Evolutionary conservation across 2,329 filamentous ascomycete species (phyloP).

Genomic region (Biscogniauxia sp.): DNA sequence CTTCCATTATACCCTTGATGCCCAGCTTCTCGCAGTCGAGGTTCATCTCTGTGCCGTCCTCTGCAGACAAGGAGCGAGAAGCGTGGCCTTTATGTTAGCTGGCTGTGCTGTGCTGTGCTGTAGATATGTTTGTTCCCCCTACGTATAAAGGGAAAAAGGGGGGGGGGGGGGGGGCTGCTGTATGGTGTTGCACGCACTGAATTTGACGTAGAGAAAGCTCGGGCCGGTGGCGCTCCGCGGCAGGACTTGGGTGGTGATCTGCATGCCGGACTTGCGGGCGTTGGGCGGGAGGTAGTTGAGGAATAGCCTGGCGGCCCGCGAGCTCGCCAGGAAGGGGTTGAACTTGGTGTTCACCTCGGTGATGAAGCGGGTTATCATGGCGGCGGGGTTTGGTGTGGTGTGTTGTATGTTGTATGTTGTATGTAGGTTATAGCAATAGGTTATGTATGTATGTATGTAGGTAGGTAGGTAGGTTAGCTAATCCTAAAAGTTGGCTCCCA

Average conservation of each 20-base stretch:
- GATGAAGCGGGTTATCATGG: constrained; percentile 82
- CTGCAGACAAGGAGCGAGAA: constrained; percentile 42
- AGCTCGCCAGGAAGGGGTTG: constrained; percentile 81
- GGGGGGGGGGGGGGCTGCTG: no score
- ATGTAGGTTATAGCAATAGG: no score
- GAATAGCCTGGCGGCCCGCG: constrained; percentile 83
- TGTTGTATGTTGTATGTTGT: no score
- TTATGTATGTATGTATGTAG: no score
- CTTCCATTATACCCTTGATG: constrained; percentile 82
- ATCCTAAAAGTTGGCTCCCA: neutral
- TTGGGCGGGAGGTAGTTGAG: constrained; percentile 80
- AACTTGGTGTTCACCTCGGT: constrained; percentile 85
- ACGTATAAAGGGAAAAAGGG: neutral
- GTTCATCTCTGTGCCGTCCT: constrained; percentile 89
- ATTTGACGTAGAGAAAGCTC: constrained; percentile 73
- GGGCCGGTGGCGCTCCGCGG: constrained; percentile 66
- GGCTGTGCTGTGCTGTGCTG: no score
- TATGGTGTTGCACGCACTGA: constrained; percentile 63
- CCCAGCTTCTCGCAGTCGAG: constrained; percentile 78
- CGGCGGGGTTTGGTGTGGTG: constrained; percentile 34
- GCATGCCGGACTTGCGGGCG: constrained; percentile 70
- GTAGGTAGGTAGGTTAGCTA: no score
- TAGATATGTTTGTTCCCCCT: no score
- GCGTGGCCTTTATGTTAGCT: no score
- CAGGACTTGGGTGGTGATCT: constrained; percentile 74